phyloP scores from a whole-genome alignment of 139 green algal species.

The Choricystis sp. region DNA sequence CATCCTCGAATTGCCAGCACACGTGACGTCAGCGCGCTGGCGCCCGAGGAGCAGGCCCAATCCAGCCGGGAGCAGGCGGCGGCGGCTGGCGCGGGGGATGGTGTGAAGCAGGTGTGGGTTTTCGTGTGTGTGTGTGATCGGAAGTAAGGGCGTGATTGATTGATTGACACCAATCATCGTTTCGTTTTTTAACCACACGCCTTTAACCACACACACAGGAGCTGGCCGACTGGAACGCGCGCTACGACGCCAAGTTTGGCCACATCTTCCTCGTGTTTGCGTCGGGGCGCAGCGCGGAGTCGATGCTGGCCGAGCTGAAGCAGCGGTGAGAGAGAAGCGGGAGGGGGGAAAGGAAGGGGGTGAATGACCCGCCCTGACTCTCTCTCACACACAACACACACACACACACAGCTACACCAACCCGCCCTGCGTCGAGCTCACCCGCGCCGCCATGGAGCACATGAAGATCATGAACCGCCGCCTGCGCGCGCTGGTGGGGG shows the following conservation, averaged over 20 bases:
- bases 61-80: slow-evolving; percentile 40
- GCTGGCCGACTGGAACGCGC: slow-evolving; percentile 43
- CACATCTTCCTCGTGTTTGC: slow-evolving; percentile 92
- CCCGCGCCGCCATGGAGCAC: slow-evolving; percentile 63
- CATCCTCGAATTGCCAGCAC: no score
- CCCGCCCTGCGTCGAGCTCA: slow-evolving; percentile 43
- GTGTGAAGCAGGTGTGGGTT: slow-evolving; percentile 1
- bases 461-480: slow-evolving; percentile 91
- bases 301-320: slow-evolving; percentile 50
- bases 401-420: slow-evolving; percentile 37
- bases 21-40: no score
- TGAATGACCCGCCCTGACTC: neutral
- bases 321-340: slow-evolving; percentile 10
- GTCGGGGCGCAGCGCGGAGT: slow-evolving; percentile 31
- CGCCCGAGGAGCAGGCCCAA: no score
- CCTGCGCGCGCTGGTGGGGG: slow-evolving; percentile 35
- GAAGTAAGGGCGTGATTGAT: neutral
- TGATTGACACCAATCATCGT: neutral
- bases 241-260: slow-evolving; percentile 72
- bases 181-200: no score
- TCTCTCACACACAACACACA: no score
- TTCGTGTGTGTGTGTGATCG: slow-evolving; percentile 3
- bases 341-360: neutral
- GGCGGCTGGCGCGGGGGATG: slow-evolving; percentile 2
- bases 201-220: no score